A percentile compares a stretch with the other conserved stretches of the same genome.
Evolutionary conservation across 2,329 filamentous ascomycete species (phyloP).

Genomic region (Canariomyces notabilis): DNA sequence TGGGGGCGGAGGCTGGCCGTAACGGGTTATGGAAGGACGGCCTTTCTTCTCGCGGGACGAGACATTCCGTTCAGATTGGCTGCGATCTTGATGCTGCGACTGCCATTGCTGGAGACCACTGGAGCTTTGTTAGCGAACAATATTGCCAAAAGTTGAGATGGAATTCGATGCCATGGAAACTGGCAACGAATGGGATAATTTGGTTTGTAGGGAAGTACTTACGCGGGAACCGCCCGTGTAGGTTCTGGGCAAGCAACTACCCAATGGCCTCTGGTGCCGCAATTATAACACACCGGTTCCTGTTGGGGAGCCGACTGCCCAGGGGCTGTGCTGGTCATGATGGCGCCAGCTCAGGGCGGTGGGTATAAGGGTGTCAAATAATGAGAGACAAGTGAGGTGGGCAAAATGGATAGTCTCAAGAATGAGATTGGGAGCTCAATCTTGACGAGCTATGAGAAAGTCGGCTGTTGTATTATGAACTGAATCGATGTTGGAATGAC

Average conservation of each 20-base stretch:
- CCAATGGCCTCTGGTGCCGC: conserved; percentile 47
- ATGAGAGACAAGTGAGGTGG: not conserved
- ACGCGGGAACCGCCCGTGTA: conserved; percentile 45
- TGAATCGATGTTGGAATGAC: too few relatives aligned
- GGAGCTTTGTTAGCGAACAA: conserved; percentile 5
- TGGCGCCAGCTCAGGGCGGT: not conserved
- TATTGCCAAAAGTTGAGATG: too few relatives aligned
- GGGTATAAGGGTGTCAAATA: not conserved
- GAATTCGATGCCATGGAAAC: too few relatives aligned
- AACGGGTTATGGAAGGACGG: conserved; percentile 16
- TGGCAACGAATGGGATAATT: conserved; percentile 15
- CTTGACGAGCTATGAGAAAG: too few relatives aligned
- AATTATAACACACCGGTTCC: conserved; percentile 48
- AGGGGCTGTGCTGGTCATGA: conserved; percentile 24
- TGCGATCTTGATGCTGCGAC: conserved; percentile 23
- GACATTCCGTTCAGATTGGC: conserved; percentile 16
- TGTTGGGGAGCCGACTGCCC: conserved; percentile 26
- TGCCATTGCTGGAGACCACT: conserved; percentile 25
- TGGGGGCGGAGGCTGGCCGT: conserved; percentile 22
- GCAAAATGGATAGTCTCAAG: not conserved
- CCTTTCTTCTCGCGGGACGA: conserved; percentile 28
- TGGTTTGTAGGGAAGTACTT: too few relatives aligned
- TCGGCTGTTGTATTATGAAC: too few relatives aligned
- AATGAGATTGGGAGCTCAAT: too few relatives aligned
- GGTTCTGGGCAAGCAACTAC: conserved; percentile 49